Base-by-base conservation (phyloP, 1,284 basidiomycete genomes). In the Rhodotorula sp. region DNA sequence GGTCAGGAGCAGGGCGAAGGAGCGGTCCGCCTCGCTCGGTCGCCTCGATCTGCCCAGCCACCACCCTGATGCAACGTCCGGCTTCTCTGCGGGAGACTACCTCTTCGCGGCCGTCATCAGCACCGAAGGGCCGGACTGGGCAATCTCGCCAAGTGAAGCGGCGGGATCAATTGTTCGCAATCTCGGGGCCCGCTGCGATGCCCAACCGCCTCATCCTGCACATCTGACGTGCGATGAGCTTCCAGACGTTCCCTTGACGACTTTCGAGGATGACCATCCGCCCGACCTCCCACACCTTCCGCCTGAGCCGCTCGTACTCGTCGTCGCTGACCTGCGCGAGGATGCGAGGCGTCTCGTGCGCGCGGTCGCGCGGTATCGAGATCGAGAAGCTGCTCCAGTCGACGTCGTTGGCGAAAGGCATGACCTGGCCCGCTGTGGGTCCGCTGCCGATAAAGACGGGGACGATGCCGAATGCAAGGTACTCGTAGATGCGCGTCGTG, bases 381-480 rank as follows among this genome's bases (percentile, higher is more conserved):
- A 72, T 56, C 44, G 65, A 52, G 40, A 72, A 67, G 24, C 31
- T 24, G 22, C 26, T 5, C 51, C 64, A 72, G 28, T 72, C 71
- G 44, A 72, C 57, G 53, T 72, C 71, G 20, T 44, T 50, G 50
- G 47, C 51, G 34, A 70, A 72, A 4, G 71, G 71, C 54, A 72
- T n/a, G 47, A 71, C 71, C 44, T 70, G 68, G 4, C 71, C 71
- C 16, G 60, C 69, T 1, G n/a, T 55, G 3, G 56, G 64, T 2
- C 70, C 70, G 1, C 65, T 62, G 20, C 71, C 71, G 28, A 72
- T 56, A n/a, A 72, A 72, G 51, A 72, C 71, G 44, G 71, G 71
- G 1, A 72, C 71, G 59, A 72, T 69, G n/a, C 71, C 71, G 44
- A 72, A 72, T 2, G 71, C 71, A 56, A 72, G 58, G 69, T 72